A percentile compares a stretch with the other conserved stretches of the same genome.
phyloP scores from a whole-genome alignment of 768 basidiomycete species.

The Serendipita sp. region DNA sequence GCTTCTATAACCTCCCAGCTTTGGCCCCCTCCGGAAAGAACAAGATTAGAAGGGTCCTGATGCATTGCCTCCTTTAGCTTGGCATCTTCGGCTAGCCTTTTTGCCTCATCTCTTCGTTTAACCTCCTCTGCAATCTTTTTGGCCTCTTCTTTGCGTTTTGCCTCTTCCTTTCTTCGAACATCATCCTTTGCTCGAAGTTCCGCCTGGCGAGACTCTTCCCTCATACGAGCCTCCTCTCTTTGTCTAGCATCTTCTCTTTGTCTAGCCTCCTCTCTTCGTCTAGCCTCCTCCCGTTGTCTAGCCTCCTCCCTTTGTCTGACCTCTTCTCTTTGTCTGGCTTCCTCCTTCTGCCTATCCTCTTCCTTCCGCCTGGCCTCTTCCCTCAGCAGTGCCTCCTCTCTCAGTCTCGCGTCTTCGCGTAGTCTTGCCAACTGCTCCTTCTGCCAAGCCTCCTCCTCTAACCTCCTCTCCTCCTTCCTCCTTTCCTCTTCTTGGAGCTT shows the following conservation, averaged over 20 bases:
- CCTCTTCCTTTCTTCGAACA: not conserved
- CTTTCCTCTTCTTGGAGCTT: too few species aligned
- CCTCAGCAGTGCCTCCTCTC: not conserved
- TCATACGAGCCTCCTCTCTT: not conserved
- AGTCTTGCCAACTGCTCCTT: not conserved
- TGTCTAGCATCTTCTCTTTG: not conserved
- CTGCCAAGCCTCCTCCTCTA: not conserved
- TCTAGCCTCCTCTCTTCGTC: not conserved
- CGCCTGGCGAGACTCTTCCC: not conserved
- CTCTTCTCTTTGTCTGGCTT: not conserved
- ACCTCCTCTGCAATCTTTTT: not conserved
- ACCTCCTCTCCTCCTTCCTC: too few species aligned
- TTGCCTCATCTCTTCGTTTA: slow-evolving; percentile 1
- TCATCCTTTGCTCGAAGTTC: not conserved
- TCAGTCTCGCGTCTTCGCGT: not conserved
- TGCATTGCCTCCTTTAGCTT: not conserved
- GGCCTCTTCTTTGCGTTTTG: not conserved
- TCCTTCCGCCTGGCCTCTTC: not conserved
- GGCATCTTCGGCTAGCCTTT: not conserved
- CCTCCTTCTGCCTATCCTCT: not conserved
- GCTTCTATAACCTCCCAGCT: slow-evolving; percentile 2
- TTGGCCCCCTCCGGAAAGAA: not conserved
- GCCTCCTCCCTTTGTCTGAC: not conserved
- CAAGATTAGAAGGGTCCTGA: not conserved
- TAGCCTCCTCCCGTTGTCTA: not conserved